Evolutionary conservation across 2,329 filamentous ascomycete species (phyloP).

Genomic region (Fusarium penzigii): DNA sequence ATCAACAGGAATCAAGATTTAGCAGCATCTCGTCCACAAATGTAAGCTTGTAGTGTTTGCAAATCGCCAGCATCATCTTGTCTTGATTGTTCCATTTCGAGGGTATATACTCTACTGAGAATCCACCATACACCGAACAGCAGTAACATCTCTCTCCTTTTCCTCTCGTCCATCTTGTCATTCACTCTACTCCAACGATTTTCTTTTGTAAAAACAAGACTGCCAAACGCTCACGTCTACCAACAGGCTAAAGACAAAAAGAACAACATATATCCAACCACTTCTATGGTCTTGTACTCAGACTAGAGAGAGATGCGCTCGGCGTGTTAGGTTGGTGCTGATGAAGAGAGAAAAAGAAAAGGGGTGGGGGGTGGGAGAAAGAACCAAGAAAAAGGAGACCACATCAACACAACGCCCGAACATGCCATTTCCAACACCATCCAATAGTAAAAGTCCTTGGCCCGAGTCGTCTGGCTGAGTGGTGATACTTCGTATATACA

Average conservation of each 20-base stretch:
- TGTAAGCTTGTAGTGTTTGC: no score
- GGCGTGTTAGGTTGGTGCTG: no score
- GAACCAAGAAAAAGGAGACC: not conserved
- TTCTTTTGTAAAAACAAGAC: no score
- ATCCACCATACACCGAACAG: no score
- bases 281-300: not conserved
- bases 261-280: not conserved
- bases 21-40: no score
- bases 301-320: not conserved
- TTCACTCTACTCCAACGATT: no score
- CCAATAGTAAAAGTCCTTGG: not conserved
- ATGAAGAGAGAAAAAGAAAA: not conserved
- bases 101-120: no score
- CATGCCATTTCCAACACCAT: not conserved
- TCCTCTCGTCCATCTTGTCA: no score
- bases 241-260: not conserved
- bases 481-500: conserved; percentile 2
- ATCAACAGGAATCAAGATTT: no score
- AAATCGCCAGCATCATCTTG: no score
- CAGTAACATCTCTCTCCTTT: no score
- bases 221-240: not conserved
- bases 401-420: not conserved
- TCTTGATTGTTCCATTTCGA: no score
- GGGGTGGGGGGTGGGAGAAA: not conserved
- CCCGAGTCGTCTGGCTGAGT: not conserved